These are phyloP conservation scores for Rhodamnia rubescens DNA, from an alignment of 345 rosid genomes.

Conservation along the genomic window DNA sequence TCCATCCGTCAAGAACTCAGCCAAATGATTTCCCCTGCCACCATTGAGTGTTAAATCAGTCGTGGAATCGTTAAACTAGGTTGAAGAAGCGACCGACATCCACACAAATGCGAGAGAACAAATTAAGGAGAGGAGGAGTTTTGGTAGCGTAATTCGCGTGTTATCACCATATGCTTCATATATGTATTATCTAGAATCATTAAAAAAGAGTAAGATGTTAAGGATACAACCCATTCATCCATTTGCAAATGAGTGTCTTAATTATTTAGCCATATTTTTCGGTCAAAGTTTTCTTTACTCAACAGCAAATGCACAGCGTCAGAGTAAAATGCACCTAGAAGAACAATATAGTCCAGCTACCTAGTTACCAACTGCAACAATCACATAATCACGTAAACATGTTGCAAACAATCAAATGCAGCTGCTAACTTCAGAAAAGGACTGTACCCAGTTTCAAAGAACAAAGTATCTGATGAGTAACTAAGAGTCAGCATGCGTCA, in stretches of 20 bases:
- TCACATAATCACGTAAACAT: neutral
- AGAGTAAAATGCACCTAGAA: neutral
- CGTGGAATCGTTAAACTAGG: neutral
- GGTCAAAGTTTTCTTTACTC: neutral
- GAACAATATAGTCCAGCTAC: neutral
- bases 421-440: neutral
- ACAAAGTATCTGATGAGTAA: neutral
- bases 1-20: slow-evolving; percentile 12
- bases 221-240: neutral
- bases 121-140: neutral
- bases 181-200: neutral
- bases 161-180: neutral
- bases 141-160: neutral
- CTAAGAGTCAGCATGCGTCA: neutral
- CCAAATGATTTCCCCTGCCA: slow-evolving; percentile 13
- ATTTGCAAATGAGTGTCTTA: neutral
- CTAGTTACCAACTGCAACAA: neutral
- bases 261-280: neutral
- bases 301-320: neutral
- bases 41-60: neutral
- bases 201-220: neutral
- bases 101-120: neutral
- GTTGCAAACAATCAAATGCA: neutral
- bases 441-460: neutral
- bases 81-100: neutral